A percentile compares a stretch with the other conserved stretches of the same genome.
phyloP scores from a whole-genome alignment of 2,329 filamentous ascomycete species.

The Drechslera avenae region DNA sequence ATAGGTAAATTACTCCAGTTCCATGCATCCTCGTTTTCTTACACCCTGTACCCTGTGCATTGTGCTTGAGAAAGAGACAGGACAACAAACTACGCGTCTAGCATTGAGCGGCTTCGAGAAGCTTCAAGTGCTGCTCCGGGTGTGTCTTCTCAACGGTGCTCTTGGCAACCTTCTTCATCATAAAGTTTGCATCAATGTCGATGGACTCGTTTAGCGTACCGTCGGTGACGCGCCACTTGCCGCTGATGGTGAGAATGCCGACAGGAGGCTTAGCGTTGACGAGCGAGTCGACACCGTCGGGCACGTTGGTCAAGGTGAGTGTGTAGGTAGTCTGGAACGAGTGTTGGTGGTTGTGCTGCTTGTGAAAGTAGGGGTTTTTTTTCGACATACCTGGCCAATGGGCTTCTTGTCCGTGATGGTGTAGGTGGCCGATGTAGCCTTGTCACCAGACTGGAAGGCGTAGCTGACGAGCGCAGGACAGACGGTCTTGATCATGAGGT shows the following conservation, averaged over 20 bases:
- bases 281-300: conserved; percentile 43
- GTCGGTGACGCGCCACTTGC: conserved; percentile 45
- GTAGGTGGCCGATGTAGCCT: conserved; percentile 38
- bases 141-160: conserved; percentile 50
- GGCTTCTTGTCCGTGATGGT: conserved; percentile 49
- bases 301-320: conserved; percentile 48
- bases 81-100: too few species aligned
- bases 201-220: conserved; percentile 46
- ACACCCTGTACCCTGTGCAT: neutral
- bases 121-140: conserved; percentile 44
- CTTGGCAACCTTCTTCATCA: conserved; percentile 52
- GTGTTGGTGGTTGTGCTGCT: neutral
- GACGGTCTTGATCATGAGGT: conserved; percentile 49
- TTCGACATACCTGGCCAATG: conserved; percentile 42
- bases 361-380: too few species aligned
- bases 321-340: conserved; percentile 47
- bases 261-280: conserved; percentile 49
- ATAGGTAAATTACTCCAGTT: neutral
- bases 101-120: conserved; percentile 39
- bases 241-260: conserved; percentile 46
- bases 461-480: conserved; percentile 44
- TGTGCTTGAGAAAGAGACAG: too few species aligned
- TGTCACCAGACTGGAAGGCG: conserved; percentile 42
- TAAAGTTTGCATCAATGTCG: conserved; percentile 50
- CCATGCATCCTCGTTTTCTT: neutral